A percentile compares a stretch with the other conserved stretches of the same genome.
Evolutionary conservation across 192 early-diverging fungal genomes (phyloP).

Genomic region (Backusella sp.): DNA sequence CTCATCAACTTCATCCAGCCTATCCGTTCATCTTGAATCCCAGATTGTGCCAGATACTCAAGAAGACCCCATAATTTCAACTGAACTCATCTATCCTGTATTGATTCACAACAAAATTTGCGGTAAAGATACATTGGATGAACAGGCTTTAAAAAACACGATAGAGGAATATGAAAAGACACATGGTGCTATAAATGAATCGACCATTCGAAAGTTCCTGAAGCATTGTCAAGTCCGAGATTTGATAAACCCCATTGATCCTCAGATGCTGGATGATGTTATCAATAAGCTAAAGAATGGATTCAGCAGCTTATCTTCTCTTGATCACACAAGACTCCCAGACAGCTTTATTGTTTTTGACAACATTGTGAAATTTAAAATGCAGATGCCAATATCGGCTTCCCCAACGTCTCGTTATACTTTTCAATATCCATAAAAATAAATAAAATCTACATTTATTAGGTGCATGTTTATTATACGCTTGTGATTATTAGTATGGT

Average conservation of each 20-base stretch:
- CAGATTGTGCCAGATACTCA: conserved; percentile 19
- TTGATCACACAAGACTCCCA: conserved; percentile 35
- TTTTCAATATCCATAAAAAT: conserved; percentile 5
- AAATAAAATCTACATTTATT: neutral
- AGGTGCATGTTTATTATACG: too few species aligned
- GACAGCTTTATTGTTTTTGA: conserved; percentile 38
- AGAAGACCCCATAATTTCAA: too few species aligned
- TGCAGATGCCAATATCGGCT: conserved; percentile 42
- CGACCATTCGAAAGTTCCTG: neutral
- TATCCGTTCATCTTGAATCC: conserved; percentile 45
- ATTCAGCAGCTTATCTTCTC: neutral
- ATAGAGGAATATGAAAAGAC: neutral
- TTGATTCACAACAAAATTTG: neutral
- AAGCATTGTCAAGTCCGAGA: neutral
- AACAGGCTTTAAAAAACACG: neutral
- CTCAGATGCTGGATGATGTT: neutral
- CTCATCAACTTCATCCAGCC: conserved; percentile 41
- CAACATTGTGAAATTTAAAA: conserved; percentile 52
- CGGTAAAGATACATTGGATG: neutral
- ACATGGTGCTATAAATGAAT: neutral
- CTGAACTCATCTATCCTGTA: neutral
- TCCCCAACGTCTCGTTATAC: conserved; percentile 36
- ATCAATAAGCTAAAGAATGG: neutral
- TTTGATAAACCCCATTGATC: neutral
- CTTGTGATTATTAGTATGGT: too few species aligned